Evolutionary conservation across 192 early-diverging fungal genomes (phyloP).

Genomic region (Jimgerdemannia lactiflua): DNA sequence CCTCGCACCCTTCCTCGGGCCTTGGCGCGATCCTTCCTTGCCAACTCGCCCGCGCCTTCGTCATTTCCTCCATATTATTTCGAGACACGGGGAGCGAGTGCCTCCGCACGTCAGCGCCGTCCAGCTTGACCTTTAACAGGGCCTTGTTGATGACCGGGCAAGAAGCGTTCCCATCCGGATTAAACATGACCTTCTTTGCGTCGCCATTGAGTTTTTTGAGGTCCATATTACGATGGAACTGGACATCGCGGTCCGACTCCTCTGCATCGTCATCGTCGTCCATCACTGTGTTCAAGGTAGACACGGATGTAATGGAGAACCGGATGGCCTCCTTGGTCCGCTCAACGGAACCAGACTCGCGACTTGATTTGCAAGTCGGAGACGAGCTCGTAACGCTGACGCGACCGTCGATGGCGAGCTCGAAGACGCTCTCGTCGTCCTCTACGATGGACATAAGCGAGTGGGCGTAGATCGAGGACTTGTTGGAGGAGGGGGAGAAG

Average conservation of each 20-base stretch:
- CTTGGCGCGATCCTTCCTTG: constrained; percentile 6
- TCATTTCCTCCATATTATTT: background rate
- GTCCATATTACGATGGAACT: background rate
- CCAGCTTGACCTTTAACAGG: background rate
- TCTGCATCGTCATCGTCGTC: background rate
- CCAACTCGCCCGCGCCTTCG: background rate
- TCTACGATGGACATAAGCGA: background rate
- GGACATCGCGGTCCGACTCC: background rate
- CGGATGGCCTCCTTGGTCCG: background rate
- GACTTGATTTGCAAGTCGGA: background rate
- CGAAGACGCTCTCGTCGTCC: background rate
- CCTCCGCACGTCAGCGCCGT: background rate
- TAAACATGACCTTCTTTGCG: too few species aligned
- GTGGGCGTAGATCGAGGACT: background rate
- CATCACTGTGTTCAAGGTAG: background rate
- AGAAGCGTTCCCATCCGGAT: background rate
- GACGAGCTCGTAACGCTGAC: background rate
- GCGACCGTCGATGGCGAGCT: background rate
- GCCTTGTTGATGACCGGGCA: background rate
- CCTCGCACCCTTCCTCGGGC: constrained; percentile 44
- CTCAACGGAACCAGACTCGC: background rate
- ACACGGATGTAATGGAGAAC: background rate
- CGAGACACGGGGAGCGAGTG: background rate
- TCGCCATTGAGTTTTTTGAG: background rate
- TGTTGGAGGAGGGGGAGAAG: background rate